These are phyloP conservation scores for Pleurotus eryngii DNA, from an alignment of 768 basidiomycete genomes.

Conservation along the genomic window DNA sequence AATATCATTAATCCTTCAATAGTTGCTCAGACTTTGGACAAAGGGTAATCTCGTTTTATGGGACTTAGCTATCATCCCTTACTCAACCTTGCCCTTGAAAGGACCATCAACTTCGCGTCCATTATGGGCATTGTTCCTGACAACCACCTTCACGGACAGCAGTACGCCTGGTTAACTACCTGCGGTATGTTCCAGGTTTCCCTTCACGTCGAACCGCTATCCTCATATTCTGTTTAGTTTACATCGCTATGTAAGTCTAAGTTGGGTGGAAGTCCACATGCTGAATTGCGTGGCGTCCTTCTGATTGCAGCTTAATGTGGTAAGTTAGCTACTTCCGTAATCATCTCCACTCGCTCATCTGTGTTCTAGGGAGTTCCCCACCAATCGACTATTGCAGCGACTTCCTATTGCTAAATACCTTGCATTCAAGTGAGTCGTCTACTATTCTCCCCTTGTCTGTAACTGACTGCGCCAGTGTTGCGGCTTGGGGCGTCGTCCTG, in stretches of 20 bases:
- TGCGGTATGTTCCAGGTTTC: conserved; percentile 30
- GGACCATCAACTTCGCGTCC: conserved; percentile 43
- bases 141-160: conserved; percentile 42
- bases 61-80: not conserved
- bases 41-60: conserved; percentile 28
- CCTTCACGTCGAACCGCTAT: not conserved
- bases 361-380: conserved; percentile 43
- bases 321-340: not conserved
- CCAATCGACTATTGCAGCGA: conserved; percentile 45
- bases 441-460: not conserved
- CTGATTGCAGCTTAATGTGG: not conserved
- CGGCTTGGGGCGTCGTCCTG: conserved; percentile 43
- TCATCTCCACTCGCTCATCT: conserved; percentile 14
- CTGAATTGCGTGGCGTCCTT: not conserved
- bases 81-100: conserved; percentile 9
- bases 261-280: not conserved
- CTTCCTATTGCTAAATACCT: conserved; percentile 50
- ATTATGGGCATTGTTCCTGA: conserved; percentile 46
- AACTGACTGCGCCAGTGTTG: conserved; percentile 21
- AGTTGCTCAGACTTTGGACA: conserved; percentile 45
- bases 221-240: conserved; percentile 22
- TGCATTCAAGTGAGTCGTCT: conserved; percentile 32
- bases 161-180: conserved; percentile 47
- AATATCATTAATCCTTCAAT: not conserved
- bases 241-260: conserved; percentile 36